Conservation (phyloP, 2,329 filamentous ascomycete species). For the Bipolaris bicolor region DNA sequence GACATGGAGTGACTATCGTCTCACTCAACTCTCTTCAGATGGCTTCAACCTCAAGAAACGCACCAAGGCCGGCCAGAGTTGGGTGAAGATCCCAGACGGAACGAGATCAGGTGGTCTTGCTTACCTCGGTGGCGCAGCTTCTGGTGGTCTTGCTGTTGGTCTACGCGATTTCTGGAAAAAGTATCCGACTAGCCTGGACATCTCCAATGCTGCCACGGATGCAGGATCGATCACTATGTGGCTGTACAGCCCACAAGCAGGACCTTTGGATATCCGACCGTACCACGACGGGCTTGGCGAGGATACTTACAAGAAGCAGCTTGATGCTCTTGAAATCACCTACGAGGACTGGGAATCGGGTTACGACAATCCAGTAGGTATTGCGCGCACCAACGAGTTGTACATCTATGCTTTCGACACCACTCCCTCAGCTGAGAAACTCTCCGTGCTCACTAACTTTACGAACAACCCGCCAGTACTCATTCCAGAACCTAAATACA, state of each 20-base stretch:
- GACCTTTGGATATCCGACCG: conserved; percentile 62
- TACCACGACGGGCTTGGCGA: conserved; percentile 65
- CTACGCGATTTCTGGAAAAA: conserved; percentile 69
- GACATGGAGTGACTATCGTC: conserved; percentile 63
- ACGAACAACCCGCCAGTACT: conserved; percentile 62
- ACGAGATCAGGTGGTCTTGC: conserved; percentile 62
- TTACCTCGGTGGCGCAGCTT: conserved; percentile 63
- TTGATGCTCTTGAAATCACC: conserved; percentile 66
- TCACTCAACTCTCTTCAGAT: conserved; percentile 64
- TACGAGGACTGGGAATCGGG: conserved; percentile 67
- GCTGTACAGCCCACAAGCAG: conserved; percentile 64
- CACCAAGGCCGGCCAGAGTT: conserved; percentile 62
- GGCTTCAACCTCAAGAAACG: conserved; percentile 67
- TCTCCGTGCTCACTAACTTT: conserved; percentile 54
- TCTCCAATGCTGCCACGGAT: conserved; percentile 58
- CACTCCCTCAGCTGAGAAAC: conserved; percentile 58
- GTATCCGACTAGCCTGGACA: conserved; percentile 64
- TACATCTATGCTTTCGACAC: conserved; percentile 60
- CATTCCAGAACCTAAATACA: conserved; percentile 55
- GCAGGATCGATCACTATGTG: conserved; percentile 63
- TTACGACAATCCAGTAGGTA: conserved; percentile 63
- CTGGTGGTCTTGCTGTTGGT: conserved; percentile 65
- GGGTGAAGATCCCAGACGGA: conserved; percentile 65
- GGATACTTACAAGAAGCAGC: conserved; percentile 62
- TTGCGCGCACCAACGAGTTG: conserved; percentile 64